Conservation (phyloP, 129 eudicot genomes). For the Silybum marianum region DNA sequence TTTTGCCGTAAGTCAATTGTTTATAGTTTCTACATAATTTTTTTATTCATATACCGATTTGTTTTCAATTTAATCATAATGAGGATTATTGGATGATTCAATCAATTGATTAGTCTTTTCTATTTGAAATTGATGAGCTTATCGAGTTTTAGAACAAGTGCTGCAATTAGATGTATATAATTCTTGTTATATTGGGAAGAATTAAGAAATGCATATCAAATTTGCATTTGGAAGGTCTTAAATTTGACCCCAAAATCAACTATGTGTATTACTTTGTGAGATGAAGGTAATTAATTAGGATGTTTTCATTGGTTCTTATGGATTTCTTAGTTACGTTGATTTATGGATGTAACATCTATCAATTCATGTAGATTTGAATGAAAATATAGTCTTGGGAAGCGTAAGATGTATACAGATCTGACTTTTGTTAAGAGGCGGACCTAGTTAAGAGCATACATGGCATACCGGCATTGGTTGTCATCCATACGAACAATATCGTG, state of each 20-base stretch:
- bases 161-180: background rate
- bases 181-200: background rate
- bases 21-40: background rate
- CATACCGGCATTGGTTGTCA: background rate
- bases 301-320: background rate
- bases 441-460: background rate
- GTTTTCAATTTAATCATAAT: background rate
- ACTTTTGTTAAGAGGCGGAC: background rate
- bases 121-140: background rate
- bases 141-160: background rate
- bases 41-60: no score
- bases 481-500: background rate
- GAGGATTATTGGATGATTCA: constrained; percentile 3
- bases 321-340: background rate
- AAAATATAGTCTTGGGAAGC: background rate
- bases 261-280: background rate
- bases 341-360: background rate
- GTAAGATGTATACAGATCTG: no score
- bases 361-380: background rate
- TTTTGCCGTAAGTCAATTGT: background rate
- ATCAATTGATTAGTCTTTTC: background rate
- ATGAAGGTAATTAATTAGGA: background rate
- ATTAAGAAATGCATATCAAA: background rate
- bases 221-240: background rate
- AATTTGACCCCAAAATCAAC: background rate